Base-by-base conservation (phyloP, 305 asterid genomes). In the Solanum hybrid region DNA sequence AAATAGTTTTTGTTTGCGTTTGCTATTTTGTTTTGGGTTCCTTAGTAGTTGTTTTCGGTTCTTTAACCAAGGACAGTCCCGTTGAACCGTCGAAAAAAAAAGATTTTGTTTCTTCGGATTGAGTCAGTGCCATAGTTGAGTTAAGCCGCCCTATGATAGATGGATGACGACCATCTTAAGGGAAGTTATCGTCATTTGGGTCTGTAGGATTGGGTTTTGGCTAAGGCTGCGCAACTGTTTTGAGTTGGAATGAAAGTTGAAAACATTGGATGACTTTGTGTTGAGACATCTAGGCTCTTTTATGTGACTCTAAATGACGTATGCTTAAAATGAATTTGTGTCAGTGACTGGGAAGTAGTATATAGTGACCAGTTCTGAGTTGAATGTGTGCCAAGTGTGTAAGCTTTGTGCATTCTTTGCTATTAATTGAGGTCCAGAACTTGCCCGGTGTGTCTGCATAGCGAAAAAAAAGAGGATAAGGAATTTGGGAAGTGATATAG, bases 11-110 rank as follows among this genome's bases (percentile, higher is more conserved):
- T 10, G 13, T 38, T 39, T 13, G 37, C 0, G 45, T 39, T 39
- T 10, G 14, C 45, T 38, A 39, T 39, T 39, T 39, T 39, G 4
- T 39, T 39, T 39, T 3, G 14, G 45, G 14, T 39, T 10, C 14
- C 14, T 39, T 39, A 12, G 45, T 39, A 39, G 14, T 39, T 39
- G 14, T 39, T 39, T 39, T 7, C 4, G 0, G 14, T 39, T 39
- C 2, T 39, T 39, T 39, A 39, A 0, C 13, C 14, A 39, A 39
- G 14, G 45, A 39, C 45, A 39, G 14, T 39, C 45, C 14, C 4
- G 4, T 39, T 39, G 45, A 39, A 39, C 14, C 45, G 0, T 39
- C 0, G 0, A 4, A 10, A 39, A 38, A 10, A 39, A 0, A 3
- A 1, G 0, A 34, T 39, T 39, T 38, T 10, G 1, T 38, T 38